A percentile compares a stretch with the other conserved stretches of the same genome.
phyloP scores from a whole-genome alignment of 73 alveolate genomes.

The Paramecium tetraurelia region DNA sequence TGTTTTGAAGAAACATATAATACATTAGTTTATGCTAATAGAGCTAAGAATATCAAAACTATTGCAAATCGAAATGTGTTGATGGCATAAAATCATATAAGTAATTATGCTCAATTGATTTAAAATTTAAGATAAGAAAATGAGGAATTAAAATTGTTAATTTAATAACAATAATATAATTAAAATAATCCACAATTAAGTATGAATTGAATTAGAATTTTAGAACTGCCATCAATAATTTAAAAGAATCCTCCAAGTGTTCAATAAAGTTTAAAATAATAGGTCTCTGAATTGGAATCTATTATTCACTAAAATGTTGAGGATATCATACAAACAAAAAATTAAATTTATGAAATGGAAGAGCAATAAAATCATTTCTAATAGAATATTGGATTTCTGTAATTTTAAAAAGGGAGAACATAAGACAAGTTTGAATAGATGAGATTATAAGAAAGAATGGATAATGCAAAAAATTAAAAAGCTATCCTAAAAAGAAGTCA shows the following conservation, averaged over 20 bases:
- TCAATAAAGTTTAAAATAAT: not conserved
- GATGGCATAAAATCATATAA: conserved; percentile 94
- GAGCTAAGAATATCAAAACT: conserved; percentile 99
- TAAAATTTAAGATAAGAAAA: conserved; percentile 84
- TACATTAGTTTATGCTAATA: conserved; percentile 98
- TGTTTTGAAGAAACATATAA: conserved; percentile 98
- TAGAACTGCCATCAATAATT: not conserved
- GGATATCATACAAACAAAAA: not conserved
- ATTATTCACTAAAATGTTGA: not conserved
- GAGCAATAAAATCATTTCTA: not conserved
- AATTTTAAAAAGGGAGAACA: not conserved
- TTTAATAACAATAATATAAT: not conserved
- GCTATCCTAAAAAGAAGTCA: not conserved
- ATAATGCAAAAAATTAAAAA: not conserved
- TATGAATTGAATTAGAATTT: not conserved
- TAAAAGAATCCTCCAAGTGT: not conserved
- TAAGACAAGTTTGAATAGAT: conserved; percentile 11
- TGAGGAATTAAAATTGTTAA: conserved; percentile 27
- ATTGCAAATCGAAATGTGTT: conserved; percentile 87
- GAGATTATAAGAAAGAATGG: not conserved
- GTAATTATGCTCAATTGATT: conserved; percentile 94
- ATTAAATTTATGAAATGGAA: not conserved
- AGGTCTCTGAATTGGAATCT: not conserved
- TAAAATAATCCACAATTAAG: not conserved
- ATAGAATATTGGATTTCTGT: not conserved